Base-by-base conservation (phyloP, 352 stramenopile genomes). In the Globisporangium alternatum region DNA sequence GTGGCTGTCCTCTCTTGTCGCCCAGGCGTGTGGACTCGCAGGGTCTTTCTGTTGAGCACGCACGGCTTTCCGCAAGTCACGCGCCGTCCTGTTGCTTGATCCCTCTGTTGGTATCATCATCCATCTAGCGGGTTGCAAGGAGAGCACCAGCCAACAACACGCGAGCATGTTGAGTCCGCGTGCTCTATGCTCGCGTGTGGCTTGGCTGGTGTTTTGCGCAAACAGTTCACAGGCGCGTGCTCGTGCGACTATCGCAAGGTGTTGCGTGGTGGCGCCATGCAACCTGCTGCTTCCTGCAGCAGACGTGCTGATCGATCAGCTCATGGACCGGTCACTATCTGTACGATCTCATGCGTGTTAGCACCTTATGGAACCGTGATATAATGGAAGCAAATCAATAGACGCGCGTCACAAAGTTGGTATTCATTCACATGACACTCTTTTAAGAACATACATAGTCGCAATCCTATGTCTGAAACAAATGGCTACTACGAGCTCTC, bases 111-210 rank as follows among this genome's bases (percentile, higher is more conserved):
- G 25, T 2, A 28, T 28, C 25, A 28, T 28, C 25, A 28, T 28
- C 25, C 25, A 28, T 28, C 25, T 28, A 28, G 13, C 17, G 15
- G 41, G 13, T 47, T 47, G 41, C 4, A 47, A n/a, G 17, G 41
- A 47, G 54, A 15, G 54, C 33, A 49, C 17, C 39, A 52, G 45
- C 19, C n/a, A 52, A 52, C 45, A 52, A 52, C 45, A 52, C 45
- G 45, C 19, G 19, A n/a, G 19, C 44, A 28, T 28, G 44, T 51
- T 12, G 44, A 28, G 44, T 47, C 13, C 7, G 43, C 43, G 43
- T 48, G 19, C 43, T 48, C 43, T 48, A 48, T 48, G 3, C 44
- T 51, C n/a, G 2, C 25, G 25, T 28, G 25, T 41, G 35, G 9
- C 25, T 28, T 28, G 25, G 25, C 25, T 28, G 25, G 25, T 2